These are phyloP conservation scores for Serendipita vermifera DNA, from an alignment of 768 basidiomycete genomes.

Conservation along the genomic window DNA sequence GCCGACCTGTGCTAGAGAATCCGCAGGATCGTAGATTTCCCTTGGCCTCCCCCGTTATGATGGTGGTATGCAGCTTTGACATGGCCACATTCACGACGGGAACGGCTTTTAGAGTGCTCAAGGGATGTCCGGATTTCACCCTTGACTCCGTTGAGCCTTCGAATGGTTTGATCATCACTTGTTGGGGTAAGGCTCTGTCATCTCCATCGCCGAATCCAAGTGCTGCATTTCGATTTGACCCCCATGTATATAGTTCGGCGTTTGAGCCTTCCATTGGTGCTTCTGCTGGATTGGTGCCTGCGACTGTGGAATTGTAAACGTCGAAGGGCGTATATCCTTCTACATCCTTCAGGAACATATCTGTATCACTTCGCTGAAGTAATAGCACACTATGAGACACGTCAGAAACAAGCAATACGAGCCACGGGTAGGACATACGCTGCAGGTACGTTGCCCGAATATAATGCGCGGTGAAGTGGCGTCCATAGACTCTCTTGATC, in stretches of 20 bases:
- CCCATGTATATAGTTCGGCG: conserved; percentile 76
- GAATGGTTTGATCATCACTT: conserved; percentile 39
- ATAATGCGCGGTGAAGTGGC: conserved; percentile 76
- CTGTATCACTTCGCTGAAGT: conserved; percentile 59
- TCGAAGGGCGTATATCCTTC: conserved; percentile 91
- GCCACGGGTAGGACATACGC: conserved; percentile 34
- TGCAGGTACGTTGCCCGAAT: conserved; percentile 58
- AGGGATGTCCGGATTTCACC: conserved; percentile 20
- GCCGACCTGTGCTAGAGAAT: conserved; percentile 80
- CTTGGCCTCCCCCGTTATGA: conserved; percentile 59
- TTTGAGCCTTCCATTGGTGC: conserved; percentile 23
- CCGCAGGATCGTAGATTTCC: conserved; percentile 79
- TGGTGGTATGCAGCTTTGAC: conserved; percentile 75
- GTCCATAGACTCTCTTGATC: conserved; percentile 89
- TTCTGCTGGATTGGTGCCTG: conserved; percentile 48
- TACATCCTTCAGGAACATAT: conserved; percentile 57
- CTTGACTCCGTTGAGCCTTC: conserved; percentile 26
- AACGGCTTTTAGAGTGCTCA: conserved; percentile 47
- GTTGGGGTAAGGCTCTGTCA: conserved; percentile 70
- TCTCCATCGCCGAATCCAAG: conserved; percentile 73
- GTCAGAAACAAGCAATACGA: conserved; percentile 10
- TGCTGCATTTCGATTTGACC: conserved; percentile 73
- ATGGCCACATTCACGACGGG: conserved; percentile 56
- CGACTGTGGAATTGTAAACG: conserved; percentile 80
- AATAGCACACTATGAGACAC: conserved; percentile 48